Conservation (phyloP, 495 filamentous ascomycete genomes). For the Paragyromitra xinjiangensis region DNA sequence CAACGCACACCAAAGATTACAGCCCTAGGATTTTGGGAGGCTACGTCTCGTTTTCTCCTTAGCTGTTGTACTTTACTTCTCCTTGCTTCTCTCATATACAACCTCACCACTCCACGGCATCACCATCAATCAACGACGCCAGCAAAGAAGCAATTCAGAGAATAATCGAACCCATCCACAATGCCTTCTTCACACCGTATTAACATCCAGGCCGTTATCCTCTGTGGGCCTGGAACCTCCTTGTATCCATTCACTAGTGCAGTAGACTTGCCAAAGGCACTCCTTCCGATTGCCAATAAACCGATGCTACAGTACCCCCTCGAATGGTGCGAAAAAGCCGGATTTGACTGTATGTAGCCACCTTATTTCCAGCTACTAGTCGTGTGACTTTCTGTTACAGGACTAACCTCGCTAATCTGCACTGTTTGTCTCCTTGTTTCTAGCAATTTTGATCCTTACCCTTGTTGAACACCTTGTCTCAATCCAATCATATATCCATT, state of each 20-base stretch:
- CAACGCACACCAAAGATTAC: background rate
- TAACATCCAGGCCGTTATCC: slow-evolving; percentile 90
- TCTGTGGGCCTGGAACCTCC: slow-evolving; percentile 89
- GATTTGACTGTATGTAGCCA: slow-evolving; percentile 50
- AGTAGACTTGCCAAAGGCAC: slow-evolving; percentile 86
- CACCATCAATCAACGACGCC: background rate
- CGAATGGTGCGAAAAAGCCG: slow-evolving; percentile 72
- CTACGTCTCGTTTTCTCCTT: background rate
- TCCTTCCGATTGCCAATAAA: slow-evolving; percentile 90
- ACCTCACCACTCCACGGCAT: background rate
- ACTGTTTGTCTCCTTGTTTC: slow-evolving; percentile 11
- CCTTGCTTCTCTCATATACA: background rate
- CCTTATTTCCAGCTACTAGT: background rate
- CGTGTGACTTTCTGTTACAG: background rate
- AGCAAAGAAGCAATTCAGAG: background rate
- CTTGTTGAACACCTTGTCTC: slow-evolving; percentile 50
- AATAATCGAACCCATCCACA: slow-evolving; percentile 2
- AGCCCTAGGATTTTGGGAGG: background rate
- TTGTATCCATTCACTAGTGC: slow-evolving; percentile 91
- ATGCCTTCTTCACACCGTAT: slow-evolving; percentile 64
- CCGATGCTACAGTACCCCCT: slow-evolving; percentile 96
- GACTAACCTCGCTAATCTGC: background rate
- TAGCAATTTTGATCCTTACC: slow-evolving; percentile 56
- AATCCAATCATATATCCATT: slow-evolving; percentile 55
- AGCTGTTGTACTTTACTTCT: background rate